These are phyloP conservation scores for Vinca minor DNA, from an alignment of 257 asterid species.

Conservation along the genomic window DNA sequence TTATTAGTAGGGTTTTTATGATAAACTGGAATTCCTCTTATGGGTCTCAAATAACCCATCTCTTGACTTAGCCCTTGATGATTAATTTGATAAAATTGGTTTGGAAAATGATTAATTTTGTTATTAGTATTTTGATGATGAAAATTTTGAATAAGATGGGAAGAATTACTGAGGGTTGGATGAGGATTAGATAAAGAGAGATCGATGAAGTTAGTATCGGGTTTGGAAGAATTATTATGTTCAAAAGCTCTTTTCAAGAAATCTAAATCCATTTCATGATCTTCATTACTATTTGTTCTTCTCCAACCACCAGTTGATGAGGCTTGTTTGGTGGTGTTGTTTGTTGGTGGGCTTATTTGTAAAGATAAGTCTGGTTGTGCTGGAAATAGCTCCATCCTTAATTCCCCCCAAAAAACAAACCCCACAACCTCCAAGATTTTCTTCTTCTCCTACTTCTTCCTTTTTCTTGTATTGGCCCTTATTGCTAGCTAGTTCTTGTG, in stretches of 20 bases:
- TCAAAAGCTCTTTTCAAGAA: conserved; percentile 62
- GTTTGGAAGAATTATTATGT: too few species aligned
- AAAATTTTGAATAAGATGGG: conserved; percentile 33
- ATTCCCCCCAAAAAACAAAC: too few species aligned
- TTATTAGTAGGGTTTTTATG: conserved; percentile 48
- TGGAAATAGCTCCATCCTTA: conserved; percentile 84
- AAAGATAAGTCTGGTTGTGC: conserved; percentile 85
- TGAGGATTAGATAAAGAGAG: too few species aligned
- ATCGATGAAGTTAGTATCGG: too few species aligned
- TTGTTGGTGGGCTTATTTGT: conserved; percentile 77
- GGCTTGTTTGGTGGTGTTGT: conserved; percentile 40
- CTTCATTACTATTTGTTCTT: conserved; percentile 14
- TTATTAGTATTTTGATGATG: too few species aligned
- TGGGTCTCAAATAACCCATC: conserved; percentile 43
- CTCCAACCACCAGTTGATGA: conserved; percentile 46
- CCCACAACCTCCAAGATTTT: too few species aligned
- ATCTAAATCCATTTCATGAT: conserved; percentile 51
- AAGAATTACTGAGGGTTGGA: too few species aligned
- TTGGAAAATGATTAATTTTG: too few species aligned
- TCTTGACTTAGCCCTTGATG: conserved; percentile 23
- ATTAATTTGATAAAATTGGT: too few species aligned
- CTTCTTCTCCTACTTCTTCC: not conserved
- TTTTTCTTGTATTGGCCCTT: conserved; percentile 1
- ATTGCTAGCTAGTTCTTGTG: too few species aligned
- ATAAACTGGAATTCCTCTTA: conserved; percentile 76